These are phyloP conservation scores for Cladosporium sp. DNA, from an alignment of 2,329 filamentous ascomycete genomes.

Conservation along the genomic window DNA sequence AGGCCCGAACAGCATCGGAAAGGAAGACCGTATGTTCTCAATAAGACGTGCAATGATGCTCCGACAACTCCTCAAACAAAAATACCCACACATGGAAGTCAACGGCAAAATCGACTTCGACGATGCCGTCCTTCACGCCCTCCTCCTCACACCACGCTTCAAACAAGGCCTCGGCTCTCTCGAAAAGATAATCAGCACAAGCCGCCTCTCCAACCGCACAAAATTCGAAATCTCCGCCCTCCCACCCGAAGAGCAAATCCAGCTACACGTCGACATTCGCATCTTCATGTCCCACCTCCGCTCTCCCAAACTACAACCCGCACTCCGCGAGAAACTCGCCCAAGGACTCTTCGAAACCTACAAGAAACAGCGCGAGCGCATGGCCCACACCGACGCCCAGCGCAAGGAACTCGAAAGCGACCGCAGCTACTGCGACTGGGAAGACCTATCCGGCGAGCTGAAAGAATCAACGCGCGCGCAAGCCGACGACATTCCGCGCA, in stretches of 20 bases:
- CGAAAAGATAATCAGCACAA: conserved; percentile 32
- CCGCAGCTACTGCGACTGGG: conserved; percentile 32
- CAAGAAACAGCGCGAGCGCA: conserved; percentile 27
- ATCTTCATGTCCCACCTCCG: conserved; percentile 32
- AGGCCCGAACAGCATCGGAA: conserved; percentile 27
- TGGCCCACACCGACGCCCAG: conserved; percentile 25
- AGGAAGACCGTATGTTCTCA: conserved; percentile 27
- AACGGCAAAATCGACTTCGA: conserved; percentile 30
- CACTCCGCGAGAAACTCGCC: conserved; percentile 30
- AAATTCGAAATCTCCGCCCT: conserved; percentile 32
- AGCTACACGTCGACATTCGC: conserved; percentile 31
- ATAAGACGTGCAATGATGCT: conserved; percentile 32
- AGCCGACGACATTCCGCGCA: conserved; percentile 33
- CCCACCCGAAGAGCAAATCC: conserved; percentile 33
- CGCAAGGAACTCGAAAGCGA: conserved; percentile 27
- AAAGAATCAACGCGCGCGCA: conserved; percentile 32
- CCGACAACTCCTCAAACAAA: conserved; percentile 28
- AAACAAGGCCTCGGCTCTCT: conserved; percentile 32
- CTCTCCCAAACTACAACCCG: conserved; percentile 28
- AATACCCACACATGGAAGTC: conserved; percentile 28
- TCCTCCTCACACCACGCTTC: conserved; percentile 31
- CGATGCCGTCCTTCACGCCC: conserved; percentile 31
- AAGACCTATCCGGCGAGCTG: conserved; percentile 29
- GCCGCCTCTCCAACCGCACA: conserved; percentile 26
- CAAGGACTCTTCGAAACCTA: conserved; percentile 32